A percentile compares a stretch with the other conserved stretches of the same genome.
These are phyloP conservation scores for Eremochloa ophiuroides DNA, from an alignment of 176 grass and related monocot species.

Conservation along the genomic window DNA sequence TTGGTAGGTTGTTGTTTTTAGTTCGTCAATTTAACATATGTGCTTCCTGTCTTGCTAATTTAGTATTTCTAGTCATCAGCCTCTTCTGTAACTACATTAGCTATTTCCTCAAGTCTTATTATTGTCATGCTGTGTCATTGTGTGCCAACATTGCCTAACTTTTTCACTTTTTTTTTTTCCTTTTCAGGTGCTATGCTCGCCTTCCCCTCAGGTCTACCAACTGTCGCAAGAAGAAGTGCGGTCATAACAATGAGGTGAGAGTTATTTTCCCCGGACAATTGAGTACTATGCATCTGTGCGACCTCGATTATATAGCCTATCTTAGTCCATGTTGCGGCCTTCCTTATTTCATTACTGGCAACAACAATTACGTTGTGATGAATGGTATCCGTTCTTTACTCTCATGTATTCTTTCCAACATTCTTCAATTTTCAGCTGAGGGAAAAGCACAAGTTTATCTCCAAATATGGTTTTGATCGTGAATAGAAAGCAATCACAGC, in stretches of 20 bases:
- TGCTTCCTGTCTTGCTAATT: not conserved
- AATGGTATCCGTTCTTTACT: not conserved
- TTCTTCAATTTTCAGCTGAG: conserved; percentile 23
- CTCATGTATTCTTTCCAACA: not conserved
- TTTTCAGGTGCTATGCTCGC: conserved; percentile 21
- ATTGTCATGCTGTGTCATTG: not conserved
- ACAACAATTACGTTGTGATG: not conserved
- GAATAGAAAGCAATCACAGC: not conserved
- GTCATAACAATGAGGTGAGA: conserved; percentile 16
- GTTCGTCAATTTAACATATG: not conserved
- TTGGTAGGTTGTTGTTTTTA: not conserved
- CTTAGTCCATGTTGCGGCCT: not conserved
- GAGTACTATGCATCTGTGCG: not conserved
- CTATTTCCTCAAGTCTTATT: not conserved
- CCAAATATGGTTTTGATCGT: not conserved
- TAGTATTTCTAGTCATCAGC: not conserved
- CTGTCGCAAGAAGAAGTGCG: conserved; percentile 42
- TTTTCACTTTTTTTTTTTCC: not conserved
- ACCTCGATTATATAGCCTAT: not conserved
- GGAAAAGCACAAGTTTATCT: conserved; percentile 24
- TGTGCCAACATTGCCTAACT: not conserved
- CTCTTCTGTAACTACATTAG: not conserved
- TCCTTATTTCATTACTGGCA: not conserved
- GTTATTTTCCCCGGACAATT: too few relatives aligned
- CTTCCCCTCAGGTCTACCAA: conserved; percentile 21